Evolutionary conservation across 306 rosid species (phyloP).

Genomic region (Castanea crenata): DNA sequence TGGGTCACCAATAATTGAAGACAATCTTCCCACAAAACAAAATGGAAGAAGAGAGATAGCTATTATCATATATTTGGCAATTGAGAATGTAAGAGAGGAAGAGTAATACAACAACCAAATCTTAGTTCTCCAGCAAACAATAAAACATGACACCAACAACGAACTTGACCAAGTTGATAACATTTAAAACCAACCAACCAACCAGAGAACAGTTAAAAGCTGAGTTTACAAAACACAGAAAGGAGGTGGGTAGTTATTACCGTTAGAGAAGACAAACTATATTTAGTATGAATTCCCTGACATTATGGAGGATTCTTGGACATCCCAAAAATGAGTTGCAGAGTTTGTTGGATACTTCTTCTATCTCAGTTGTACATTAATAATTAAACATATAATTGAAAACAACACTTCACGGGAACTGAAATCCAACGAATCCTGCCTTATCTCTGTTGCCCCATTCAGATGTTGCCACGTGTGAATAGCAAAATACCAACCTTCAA

Average conservation of each 20-base stretch:
- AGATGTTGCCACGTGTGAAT: constrained; percentile 13
- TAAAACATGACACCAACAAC: neutral
- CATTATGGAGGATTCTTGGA: neutral
- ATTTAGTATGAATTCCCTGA: neutral
- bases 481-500: neutral
- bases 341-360: neutral
- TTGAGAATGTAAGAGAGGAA: constrained; percentile 6
- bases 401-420: neutral
- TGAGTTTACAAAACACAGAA: neutral
- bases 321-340: neutral
- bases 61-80: neutral
- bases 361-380: neutral
- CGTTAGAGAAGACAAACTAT: neutral
- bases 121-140: neutral
- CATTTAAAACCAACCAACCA: neutral
- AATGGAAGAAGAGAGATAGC: neutral
- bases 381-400: neutral
- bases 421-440: constrained; percentile 28
- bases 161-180: neutral
- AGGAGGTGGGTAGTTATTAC: neutral
- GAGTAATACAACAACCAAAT: neutral
- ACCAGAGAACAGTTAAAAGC: neutral
- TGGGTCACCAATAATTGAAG: no score
- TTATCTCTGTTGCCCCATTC: constrained; percentile 34
- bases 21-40: neutral